Evolutionary conservation across 169 alveolate genomes (phyloP), one percentile per base, ranked within the genome.

Genomic region (Plasmodium relictum): DNA sequence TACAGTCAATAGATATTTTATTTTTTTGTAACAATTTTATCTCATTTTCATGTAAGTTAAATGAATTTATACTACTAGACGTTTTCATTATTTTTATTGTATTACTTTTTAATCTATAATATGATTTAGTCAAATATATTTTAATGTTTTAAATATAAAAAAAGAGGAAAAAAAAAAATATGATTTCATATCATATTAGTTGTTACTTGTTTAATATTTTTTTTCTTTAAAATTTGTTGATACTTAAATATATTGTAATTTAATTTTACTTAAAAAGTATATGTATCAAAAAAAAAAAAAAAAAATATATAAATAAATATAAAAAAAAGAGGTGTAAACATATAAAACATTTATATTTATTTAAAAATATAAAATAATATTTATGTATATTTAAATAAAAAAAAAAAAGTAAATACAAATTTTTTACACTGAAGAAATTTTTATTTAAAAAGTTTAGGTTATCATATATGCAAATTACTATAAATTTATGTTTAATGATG

Each of bases 61-160:
- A 37, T 66, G 83, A 44, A 37, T 66, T 52, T 61, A 80, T 83
- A 80, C 63, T 68, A 56, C 52, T 69, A 80, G 14, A 4, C 14
- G 73, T 80, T 80, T 80, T 80, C 90, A 80, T 80, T 80, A 22
- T 80, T 66, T 78, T 78, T 66, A 16, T 18, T 80, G 78, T 48
- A 74, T 80, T 80, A 80, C 90, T 68, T 80, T 68, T 80, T 9
- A 56, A 56, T 42, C 39, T 24, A 42, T 42, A 63, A 59, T 66
- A 48, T 58, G 73, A 45, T 41, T 31, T 24, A 16, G 52, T 63
- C 73, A 68, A 65, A 20, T 78, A 10, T 16, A 66, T 16, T n/a
- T n/a, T 44, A 31, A 52, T 54, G 61, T 80, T 80, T 12, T 31
- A n/a, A 62, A 58, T 54, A 16, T 69, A 14, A 7, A 80, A 41